Percentiles rank a stretch among this genome's conserved stretches.
Evolutionary conservation across 108 stramenopile genomes (phyloP).

Genomic region (Chaetoceros tenuissimus): DNA sequence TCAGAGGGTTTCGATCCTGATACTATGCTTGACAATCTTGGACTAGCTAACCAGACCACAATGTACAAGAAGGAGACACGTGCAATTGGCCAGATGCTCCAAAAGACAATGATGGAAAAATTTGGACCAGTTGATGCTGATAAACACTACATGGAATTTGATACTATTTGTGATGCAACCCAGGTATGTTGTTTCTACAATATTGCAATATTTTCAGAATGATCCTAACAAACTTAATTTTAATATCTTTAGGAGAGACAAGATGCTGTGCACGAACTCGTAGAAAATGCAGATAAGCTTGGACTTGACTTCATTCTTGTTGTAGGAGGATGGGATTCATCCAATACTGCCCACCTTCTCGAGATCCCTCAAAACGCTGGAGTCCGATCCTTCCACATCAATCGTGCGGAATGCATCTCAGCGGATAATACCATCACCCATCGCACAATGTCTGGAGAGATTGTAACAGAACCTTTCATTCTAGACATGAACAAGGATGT

Average conservation of each 20-base stretch:
- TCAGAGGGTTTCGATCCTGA: slow-evolving; percentile 94
- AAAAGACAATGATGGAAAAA: slow-evolving; percentile 87
- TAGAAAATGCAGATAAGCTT: slow-evolving; percentile 52
- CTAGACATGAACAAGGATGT: slow-evolving; percentile 58
- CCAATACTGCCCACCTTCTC: slow-evolving; percentile 92
- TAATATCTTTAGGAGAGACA: slow-evolving; percentile 61
- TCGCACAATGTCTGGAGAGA: slow-evolving; percentile 70
- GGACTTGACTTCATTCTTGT: slow-evolving; percentile 92
- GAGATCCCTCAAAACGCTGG: slow-evolving; percentile 85
- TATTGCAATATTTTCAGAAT: neutral
- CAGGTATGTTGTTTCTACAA: slow-evolving; percentile 47
- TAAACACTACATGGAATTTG: slow-evolving; percentile 89
- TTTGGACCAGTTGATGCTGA: slow-evolving; percentile 72
- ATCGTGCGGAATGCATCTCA: slow-evolving; percentile 79
- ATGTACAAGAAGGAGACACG: slow-evolving; percentile 99
- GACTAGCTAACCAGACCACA: slow-evolving; percentile 96
- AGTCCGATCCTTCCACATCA: slow-evolving; percentile 88
- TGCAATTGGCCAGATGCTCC: slow-evolving; percentile 88
- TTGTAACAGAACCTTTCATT: slow-evolving; percentile 78
- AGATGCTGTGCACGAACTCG: slow-evolving; percentile 90
- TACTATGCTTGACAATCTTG: slow-evolving; percentile 85
- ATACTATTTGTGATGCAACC: slow-evolving; percentile 97
- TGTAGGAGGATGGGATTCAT: slow-evolving; percentile 95
- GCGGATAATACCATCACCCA: slow-evolving; percentile 88
- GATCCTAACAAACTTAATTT: neutral